A percentile compares a stretch with the other conserved stretches of the same genome.
These are phyloP conservation scores for Corinectria fuckeliana DNA, from an alignment of 2,329 filamentous ascomycete species.

Conservation along the genomic window DNA sequence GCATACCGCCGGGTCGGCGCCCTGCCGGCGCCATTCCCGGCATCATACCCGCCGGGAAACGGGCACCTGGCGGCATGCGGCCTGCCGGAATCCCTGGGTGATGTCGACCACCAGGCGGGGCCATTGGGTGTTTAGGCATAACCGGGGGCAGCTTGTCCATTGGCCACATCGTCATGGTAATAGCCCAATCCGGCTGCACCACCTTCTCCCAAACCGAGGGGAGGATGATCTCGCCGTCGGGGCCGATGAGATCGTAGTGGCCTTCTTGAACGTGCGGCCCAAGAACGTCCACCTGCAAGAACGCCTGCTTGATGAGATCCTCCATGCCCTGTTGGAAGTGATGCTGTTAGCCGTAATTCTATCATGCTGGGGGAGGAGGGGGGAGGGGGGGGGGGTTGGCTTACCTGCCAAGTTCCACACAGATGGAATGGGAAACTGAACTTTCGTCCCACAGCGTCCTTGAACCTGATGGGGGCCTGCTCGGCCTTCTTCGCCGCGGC, in stretches of 20 bases:
- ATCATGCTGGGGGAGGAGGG: no score
- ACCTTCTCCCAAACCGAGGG: slow-evolving; percentile 81
- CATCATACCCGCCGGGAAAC: slow-evolving; percentile 14
- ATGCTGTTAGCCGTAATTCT: slow-evolving; percentile 31
- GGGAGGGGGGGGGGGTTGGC: no score
- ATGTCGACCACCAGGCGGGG: slow-evolving; percentile 28
- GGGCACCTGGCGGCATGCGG: slow-evolving; percentile 11
- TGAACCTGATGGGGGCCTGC: slow-evolving; percentile 83
- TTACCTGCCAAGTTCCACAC: slow-evolving; percentile 83
- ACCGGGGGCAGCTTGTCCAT: slow-evolving; percentile 52
- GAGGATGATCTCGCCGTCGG: slow-evolving; percentile 82
- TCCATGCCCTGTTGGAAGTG: slow-evolving; percentile 74
- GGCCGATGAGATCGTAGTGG: slow-evolving; percentile 81
- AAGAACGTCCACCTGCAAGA: slow-evolving; percentile 77
- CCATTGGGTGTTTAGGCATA: slow-evolving; percentile 26
- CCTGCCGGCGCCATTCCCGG: slow-evolving; percentile 12
- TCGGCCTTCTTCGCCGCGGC: slow-evolving; percentile 61
- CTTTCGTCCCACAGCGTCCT: slow-evolving; percentile 88
- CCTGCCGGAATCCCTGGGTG: slow-evolving; percentile 16
- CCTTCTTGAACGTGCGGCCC: slow-evolving; percentile 78
- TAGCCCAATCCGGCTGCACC: slow-evolving; percentile 71
- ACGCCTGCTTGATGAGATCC: slow-evolving; percentile 84
- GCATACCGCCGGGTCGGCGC: slow-evolving; percentile 8
- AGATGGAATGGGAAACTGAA: slow-evolving; percentile 91
- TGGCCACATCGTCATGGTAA: slow-evolving; percentile 66